phyloP scores from a whole-genome alignment of 305 asterid genomes.

The Rubia peregrina region DNA sequence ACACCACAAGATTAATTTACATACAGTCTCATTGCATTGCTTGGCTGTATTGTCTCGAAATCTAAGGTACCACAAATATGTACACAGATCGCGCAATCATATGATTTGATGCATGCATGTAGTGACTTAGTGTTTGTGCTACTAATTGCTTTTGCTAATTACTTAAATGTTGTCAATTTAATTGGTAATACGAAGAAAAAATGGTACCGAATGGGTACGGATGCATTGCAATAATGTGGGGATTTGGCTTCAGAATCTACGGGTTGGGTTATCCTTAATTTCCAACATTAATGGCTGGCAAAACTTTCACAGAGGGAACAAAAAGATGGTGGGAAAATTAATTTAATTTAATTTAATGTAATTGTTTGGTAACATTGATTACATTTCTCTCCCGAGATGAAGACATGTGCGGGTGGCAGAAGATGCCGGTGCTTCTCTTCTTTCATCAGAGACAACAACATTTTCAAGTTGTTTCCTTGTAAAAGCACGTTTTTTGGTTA shows the following conservation, averaged over 20 bases:
- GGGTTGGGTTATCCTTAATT: neutral
- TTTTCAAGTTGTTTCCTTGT: neutral
- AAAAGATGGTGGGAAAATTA: neutral
- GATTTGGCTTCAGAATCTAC: neutral
- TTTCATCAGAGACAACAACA: slow-evolving; percentile 3
- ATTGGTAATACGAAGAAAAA: neutral
- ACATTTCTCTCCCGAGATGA: neutral
- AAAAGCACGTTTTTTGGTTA: neutral
- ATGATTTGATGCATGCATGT: neutral
- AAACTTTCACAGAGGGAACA: neutral
- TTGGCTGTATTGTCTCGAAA: neutral
- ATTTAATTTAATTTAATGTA: neutral
- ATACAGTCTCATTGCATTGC: neutral
- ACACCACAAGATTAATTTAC: neutral
- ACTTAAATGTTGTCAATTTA: neutral
- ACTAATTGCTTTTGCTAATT: neutral
- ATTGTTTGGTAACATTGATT: too few relatives aligned
- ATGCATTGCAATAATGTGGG: slow-evolving; percentile 6
- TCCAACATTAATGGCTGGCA: slow-evolving; percentile 9
- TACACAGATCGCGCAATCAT: neutral
- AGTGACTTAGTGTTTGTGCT: too few relatives aligned
- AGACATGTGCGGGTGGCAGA: slow-evolving; percentile 20
- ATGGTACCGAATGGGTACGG: neutral
- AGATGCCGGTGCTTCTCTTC: slow-evolving; percentile 5
- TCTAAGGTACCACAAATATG: neutral